These are phyloP conservation scores for Saksenaea oblongispora DNA, from an alignment of 371 early-diverging fungal genomes.

Conservation along the genomic window DNA sequence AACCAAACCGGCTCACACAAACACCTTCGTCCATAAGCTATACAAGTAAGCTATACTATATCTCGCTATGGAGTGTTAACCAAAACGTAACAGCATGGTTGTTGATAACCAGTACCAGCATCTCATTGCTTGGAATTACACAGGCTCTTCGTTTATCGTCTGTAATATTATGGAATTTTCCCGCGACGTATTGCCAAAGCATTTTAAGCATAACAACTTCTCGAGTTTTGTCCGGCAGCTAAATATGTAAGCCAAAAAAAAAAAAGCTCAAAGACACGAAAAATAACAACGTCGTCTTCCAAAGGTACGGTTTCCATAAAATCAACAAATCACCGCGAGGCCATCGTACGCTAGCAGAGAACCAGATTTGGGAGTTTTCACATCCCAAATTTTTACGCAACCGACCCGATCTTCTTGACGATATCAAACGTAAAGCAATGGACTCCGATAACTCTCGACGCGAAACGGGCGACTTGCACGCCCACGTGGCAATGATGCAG, in stretches of 20 bases:
- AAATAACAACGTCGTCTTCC: neutral
- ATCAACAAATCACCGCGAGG: slow-evolving; percentile 86
- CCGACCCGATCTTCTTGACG: slow-evolving; percentile 78
- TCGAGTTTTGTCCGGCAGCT: slow-evolving; percentile 85
- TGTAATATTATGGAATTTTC: slow-evolving; percentile 83
- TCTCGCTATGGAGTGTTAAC: neutral
- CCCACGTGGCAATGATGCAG: slow-evolving; percentile 73
- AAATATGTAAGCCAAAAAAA: slow-evolving; percentile 68
- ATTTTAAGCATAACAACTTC: slow-evolving; percentile 88
- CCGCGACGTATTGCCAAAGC: slow-evolving; percentile 73
- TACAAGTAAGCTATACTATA: slow-evolving; percentile 27
- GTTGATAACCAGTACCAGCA: slow-evolving; percentile 72
- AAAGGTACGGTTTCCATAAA: slow-evolving; percentile 85
- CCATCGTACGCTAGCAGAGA: slow-evolving; percentile 76
- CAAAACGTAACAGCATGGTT: slow-evolving; percentile 63
- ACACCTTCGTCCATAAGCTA: slow-evolving; percentile 35
- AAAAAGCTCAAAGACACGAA: neutral
- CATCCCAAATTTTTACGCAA: slow-evolving; percentile 83
- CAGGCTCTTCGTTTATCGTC: slow-evolving; percentile 87
- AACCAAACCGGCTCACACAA: slow-evolving; percentile 18
- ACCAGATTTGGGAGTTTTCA: slow-evolving; percentile 93
- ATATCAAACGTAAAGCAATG: slow-evolving; percentile 86
- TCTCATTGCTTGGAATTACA: slow-evolving; percentile 79
- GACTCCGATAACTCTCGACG: slow-evolving; percentile 70
- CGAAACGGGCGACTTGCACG: slow-evolving; percentile 73